phyloP scores from a whole-genome alignment of 1,284 basidiomycete species.

The Tilletia walkeri region DNA sequence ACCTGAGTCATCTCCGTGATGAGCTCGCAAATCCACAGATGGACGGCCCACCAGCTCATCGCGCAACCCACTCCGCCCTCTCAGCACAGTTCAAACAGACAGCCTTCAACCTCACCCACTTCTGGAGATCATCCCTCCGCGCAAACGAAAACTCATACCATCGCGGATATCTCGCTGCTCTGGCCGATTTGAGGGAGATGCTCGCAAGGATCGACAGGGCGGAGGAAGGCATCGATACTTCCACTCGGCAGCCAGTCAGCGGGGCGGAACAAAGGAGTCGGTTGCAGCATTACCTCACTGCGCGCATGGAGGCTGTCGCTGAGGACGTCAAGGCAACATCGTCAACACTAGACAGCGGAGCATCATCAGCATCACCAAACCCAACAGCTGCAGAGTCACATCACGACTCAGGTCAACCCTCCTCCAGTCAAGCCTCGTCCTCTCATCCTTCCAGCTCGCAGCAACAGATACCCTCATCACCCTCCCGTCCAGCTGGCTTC shows the following conservation, averaged over 20 bases:
- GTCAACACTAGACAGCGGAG: too few relatives aligned
- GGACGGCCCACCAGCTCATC: not conserved
- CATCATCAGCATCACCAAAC: not conserved
- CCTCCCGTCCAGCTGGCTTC: not conserved
- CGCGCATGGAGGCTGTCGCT: slow-evolving; percentile 10
- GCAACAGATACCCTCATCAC: too few relatives aligned
- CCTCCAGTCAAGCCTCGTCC: not conserved
- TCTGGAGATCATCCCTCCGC: slow-evolving; percentile 3
- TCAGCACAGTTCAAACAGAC: slow-evolving; percentile 13
- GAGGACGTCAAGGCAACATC: slow-evolving; percentile 14
- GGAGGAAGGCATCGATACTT: not conserved
- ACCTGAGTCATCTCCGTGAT: slow-evolving; percentile 16
- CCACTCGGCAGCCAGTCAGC: not conserved
- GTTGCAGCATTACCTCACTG: not conserved
- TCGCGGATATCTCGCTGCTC: slow-evolving; percentile 16
- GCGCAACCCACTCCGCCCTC: slow-evolving; percentile 9
- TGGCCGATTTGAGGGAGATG: not conserved
- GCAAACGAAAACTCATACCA: slow-evolving; percentile 9
- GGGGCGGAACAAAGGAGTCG: not conserved
- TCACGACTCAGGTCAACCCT: too few relatives aligned
- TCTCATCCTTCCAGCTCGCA: too few relatives aligned
- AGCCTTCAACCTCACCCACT: slow-evolving; percentile 6
- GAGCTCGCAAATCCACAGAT: slow-evolving; percentile 16
- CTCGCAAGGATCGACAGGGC: not conserved
- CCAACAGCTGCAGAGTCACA: not conserved